Conservation (phyloP, 192 early-diverging fungal species). For the Linnemannia schmuckeri region DNA sequence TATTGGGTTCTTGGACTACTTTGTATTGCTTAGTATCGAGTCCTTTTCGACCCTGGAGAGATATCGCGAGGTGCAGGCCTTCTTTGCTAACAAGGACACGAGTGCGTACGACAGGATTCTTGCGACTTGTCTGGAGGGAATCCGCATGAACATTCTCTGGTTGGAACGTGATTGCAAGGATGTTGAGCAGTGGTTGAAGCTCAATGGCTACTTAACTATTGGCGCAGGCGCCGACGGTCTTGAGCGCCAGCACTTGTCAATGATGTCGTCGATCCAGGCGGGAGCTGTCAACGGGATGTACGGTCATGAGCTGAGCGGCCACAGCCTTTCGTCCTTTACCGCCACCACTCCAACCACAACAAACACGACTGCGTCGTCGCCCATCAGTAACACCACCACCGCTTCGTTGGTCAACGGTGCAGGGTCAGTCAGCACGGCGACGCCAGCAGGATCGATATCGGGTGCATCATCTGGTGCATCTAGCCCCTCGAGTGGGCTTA, state of each 20-base stretch:
- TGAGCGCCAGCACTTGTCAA: background rate
- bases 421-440: background rate
- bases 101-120: constrained; percentile 65
- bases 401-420: background rate
- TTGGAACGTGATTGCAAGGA: constrained; percentile 48
- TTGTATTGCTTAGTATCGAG: constrained; percentile 62
- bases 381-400: background rate
- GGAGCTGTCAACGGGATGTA: background rate
- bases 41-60: constrained; percentile 64
- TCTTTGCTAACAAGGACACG: constrained; percentile 69
- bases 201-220: constrained; percentile 29
- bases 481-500: constrained; percentile 8
- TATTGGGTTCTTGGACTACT: constrained; percentile 71
- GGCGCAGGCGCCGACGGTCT: background rate
- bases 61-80: constrained; percentile 66
- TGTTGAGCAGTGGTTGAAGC: constrained; percentile 43
- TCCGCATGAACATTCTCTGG: constrained; percentile 65
- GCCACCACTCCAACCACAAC: background rate
- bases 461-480: constrained; percentile 25
- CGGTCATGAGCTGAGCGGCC: background rate
- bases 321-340: background rate
- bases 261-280: background rate
- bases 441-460: constrained; percentile 3
- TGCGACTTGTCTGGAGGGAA: constrained; percentile 71
- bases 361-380: background rate